These are phyloP conservation scores for Saussurea involucrata DNA, from an alignment of 129 eudicot genomes.

Conservation along the genomic window DNA sequence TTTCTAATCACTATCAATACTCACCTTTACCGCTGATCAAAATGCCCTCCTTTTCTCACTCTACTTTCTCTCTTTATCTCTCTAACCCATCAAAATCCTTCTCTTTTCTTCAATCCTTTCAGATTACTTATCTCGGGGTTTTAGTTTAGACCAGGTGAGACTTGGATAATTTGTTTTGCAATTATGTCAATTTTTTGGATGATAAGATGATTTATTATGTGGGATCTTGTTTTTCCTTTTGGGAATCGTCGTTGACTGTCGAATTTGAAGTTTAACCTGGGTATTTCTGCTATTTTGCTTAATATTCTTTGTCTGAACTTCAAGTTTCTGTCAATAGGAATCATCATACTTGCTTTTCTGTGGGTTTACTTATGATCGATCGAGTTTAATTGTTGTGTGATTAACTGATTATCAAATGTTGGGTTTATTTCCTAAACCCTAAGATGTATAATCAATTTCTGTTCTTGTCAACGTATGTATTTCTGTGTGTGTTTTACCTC, in stretches of 20 bases:
- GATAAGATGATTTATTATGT: constrained; percentile 9
- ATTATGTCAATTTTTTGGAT: background rate
- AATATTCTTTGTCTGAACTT: background rate
- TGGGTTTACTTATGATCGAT: constrained; percentile 6
- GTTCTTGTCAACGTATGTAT: background rate
- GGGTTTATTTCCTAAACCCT: constrained; percentile 7
- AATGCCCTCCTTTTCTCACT: background rate
- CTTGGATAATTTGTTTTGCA: background rate
- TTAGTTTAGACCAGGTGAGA: constrained; percentile 1
- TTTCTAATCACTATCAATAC: background rate
- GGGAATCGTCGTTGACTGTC: constrained; percentile 20
- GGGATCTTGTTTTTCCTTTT: constrained; percentile 18
- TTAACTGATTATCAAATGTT: background rate
- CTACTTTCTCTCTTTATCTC: constrained; percentile 1
- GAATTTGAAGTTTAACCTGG: constrained; percentile 2
- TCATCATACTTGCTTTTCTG: background rate
- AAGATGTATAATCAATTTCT: background rate
- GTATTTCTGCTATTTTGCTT: background rate
- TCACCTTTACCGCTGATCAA: constrained; percentile 2
- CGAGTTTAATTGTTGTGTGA: background rate
- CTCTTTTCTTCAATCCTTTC: background rate
- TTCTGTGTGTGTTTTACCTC: background rate
- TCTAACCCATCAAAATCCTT: constrained; percentile 15
- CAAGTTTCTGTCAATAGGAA: background rate
- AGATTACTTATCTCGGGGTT: background rate